phyloP scores from a whole-genome alignment of 177 flowering plant genomes.

The Telopea speciosissima region DNA sequence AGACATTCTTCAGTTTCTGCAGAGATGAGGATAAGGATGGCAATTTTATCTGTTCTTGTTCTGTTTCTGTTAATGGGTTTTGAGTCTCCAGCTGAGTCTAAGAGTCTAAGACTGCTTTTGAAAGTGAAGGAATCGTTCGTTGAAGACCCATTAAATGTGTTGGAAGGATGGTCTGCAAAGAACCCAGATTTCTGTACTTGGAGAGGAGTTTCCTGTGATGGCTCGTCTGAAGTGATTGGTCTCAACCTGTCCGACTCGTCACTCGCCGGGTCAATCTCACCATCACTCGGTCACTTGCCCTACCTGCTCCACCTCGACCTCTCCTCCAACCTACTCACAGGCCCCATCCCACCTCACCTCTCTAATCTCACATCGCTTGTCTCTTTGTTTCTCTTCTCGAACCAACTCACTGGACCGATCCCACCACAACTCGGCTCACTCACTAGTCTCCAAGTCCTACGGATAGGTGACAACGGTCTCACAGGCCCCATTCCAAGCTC shows the following conservation, averaged over 20 bases:
- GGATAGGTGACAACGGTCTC: slow-evolving; percentile 80
- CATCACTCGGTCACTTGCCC: slow-evolving; percentile 44
- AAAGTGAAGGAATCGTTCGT: slow-evolving; percentile 57
- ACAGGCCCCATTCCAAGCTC: slow-evolving; percentile 68
- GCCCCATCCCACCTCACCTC: slow-evolving; percentile 78
- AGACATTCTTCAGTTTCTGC: background rate
- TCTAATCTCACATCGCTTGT: slow-evolving; percentile 50
- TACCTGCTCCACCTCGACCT: slow-evolving; percentile 74
- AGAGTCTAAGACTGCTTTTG: slow-evolving; percentile 34
- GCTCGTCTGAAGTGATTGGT: slow-evolving; percentile 33
- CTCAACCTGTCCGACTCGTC: slow-evolving; percentile 66
- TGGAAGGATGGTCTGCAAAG: slow-evolving; percentile 48
- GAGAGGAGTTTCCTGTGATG: slow-evolving; percentile 62
- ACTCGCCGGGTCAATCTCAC: slow-evolving; percentile 63
- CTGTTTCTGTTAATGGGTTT: slow-evolving; percentile 14
- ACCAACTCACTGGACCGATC: slow-evolving; percentile 67
- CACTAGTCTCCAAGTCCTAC: slow-evolving; percentile 43
- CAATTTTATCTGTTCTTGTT: background rate
- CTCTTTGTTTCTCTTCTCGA: slow-evolving; percentile 68
- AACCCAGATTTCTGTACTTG: slow-evolving; percentile 59
- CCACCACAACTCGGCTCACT: slow-evolving; percentile 65
- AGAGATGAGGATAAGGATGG: slow-evolving; percentile 1
- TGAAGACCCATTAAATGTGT: slow-evolving; percentile 44
- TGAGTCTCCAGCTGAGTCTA: slow-evolving; percentile 13
- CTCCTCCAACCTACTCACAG: slow-evolving; percentile 59